Evolutionary conservation across 306 rosid genomes (phyloP), one percentile per base, ranked within the genome.

Genomic region (Lathyrus oleraceus): DNA sequence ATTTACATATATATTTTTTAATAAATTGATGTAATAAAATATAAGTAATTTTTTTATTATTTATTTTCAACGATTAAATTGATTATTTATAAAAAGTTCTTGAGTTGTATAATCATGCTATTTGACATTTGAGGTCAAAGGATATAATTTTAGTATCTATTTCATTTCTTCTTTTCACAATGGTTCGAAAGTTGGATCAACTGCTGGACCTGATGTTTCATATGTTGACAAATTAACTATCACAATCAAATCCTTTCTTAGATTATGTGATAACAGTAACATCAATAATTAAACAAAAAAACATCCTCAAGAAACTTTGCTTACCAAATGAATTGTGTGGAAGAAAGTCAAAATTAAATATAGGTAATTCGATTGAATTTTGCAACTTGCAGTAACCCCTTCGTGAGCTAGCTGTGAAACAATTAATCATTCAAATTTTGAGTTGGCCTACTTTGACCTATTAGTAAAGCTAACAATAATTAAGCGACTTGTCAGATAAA

Each of bases 291-390:
- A 51, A 68, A 63, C 54, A 42, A 61, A 45, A 27, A 53, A 52
- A 36, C 51, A 47, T 42, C 49, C 35, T 40, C 11, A 5, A 38
- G 28, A 75, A 76, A 61, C 28, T 56, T 81, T 52, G 74, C 65
- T 49, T 30, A 64, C 80, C 79, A 76, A 79, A 61, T 27, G 62
- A 72, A 63, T 42, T 28, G 53, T 28, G 53, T 65, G 53, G 44
- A 45, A 16, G 72, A 80, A 75, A 89, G 92, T 89, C 90, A 85
- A 89, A 59, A 67, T 69, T 48, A 78, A 84, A 78, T 71, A 54
- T 47, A 40, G 66, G 77, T 64, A 63, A 67, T 53, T 58, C 61
- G 76, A 71, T 76, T 80, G 17, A 52, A 21, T 30, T 53, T 51
- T 53, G 56, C n/a, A 53, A 43, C 61, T 73, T 68, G 71, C 78